A percentile compares a stretch with the other conserved stretches of the same genome.
Evolutionary conservation across 345 rosid genomes (phyloP).

Genomic region (Pugionium cornutum): DNA sequence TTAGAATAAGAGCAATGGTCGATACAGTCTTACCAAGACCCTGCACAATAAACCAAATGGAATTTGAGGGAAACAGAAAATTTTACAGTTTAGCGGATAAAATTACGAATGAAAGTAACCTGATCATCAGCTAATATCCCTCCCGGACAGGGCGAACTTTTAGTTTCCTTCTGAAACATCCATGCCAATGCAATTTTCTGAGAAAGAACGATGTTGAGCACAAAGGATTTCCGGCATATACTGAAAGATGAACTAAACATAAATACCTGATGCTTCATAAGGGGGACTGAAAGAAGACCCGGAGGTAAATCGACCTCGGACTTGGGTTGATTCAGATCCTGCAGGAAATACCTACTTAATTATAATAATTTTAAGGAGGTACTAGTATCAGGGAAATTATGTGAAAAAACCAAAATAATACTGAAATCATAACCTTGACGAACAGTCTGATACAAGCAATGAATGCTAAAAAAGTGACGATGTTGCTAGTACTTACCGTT

Average conservation of each 20-base stretch:
- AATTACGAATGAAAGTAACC: constrained; percentile 47
- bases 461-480: constrained; percentile 2
- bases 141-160: constrained; percentile 78
- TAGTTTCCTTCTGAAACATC: constrained; percentile 94
- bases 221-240: constrained; percentile 17
- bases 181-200: constrained; percentile 98
- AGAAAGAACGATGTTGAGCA: constrained; percentile 32
- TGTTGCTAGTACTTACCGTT: background rate
- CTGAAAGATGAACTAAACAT: constrained; percentile 28
- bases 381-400: background rate
- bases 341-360: constrained; percentile 34
- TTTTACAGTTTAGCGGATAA: constrained; percentile 5
- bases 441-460: background rate
- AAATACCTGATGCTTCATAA: constrained; percentile 87
- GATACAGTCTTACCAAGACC: constrained; percentile 98
- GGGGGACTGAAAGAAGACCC: constrained; percentile 83
- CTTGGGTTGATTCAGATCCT: constrained; percentile 91
- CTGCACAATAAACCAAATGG: constrained; percentile 47
- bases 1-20: constrained; percentile 86
- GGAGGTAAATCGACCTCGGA: constrained; percentile 64
- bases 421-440: background rate
- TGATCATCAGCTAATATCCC: constrained; percentile 99
- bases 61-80: constrained; percentile 9
- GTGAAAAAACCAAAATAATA: background rate
- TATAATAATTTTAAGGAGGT: constrained; percentile 25